These are phyloP conservation scores for Colletotrichum nymphaeae DNA, from an alignment of 2,329 filamentous ascomycete genomes.

Conservation along the genomic window DNA sequence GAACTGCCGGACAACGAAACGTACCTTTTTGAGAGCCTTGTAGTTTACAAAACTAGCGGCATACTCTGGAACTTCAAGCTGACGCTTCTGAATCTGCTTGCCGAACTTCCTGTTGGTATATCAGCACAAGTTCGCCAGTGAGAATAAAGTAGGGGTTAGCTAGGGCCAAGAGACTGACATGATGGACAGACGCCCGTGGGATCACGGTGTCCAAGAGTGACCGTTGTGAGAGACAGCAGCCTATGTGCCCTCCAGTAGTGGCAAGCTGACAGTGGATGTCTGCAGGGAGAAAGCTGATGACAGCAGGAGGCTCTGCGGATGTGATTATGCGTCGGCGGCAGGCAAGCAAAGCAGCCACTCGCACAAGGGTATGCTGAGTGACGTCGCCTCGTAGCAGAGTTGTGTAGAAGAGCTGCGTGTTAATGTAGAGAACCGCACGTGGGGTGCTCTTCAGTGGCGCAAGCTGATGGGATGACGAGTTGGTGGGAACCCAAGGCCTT, in stretches of 20 bases:
- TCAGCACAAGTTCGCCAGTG: constrained; percentile 7
- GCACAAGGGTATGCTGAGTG: constrained; percentile 26
- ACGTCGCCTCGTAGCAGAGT: constrained; percentile 22
- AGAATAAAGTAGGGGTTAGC: not conserved
- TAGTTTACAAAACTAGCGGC: constrained; percentile 99
- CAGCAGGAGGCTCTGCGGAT: constrained; percentile 17
- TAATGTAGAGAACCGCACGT: constrained; percentile 26
- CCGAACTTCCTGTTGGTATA: constrained; percentile 88
- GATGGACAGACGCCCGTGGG: constrained; percentile 20
- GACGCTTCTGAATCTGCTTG: constrained; percentile 98
- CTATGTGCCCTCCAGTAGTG: constrained; percentile 5
- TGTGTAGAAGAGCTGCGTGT: constrained; percentile 8
- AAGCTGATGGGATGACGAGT: constrained; percentile 1
- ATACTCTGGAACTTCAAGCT: constrained; percentile 99
- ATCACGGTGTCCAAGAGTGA: constrained; percentile 23
- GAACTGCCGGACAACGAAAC: constrained; percentile 37
- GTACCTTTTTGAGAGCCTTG: constrained; percentile 97
- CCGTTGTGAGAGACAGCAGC: not conserved
- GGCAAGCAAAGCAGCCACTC: constrained; percentile 15
- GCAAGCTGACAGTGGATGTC: constrained; percentile 12
- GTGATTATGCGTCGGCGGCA: constrained; percentile 22
- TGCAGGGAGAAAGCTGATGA: constrained; percentile 25
- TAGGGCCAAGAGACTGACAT: constrained; percentile 27
- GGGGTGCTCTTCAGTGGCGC: constrained; percentile 19
- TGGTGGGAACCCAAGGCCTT: not conserved